Evolutionary conservation across 225 moss, liverwort and hornwort genomes (phyloP).

Genomic region (Polytrichum formosum): DNA sequence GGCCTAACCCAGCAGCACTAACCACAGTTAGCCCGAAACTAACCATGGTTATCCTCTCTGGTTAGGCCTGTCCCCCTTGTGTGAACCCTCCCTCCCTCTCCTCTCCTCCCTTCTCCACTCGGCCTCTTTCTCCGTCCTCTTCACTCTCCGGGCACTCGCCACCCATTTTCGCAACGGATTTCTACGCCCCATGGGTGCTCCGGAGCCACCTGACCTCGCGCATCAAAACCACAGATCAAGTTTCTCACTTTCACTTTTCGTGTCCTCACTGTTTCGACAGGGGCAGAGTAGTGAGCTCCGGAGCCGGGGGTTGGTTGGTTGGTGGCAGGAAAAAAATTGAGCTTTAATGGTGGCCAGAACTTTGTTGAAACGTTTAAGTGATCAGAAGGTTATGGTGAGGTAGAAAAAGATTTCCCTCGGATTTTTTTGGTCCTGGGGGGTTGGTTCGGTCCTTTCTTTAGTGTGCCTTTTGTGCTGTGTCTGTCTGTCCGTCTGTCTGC

Average conservation of each 20-base stretch:
- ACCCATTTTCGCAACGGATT: slow-evolving; percentile 29
- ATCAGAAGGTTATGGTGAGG: too few species aligned
- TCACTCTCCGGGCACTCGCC: not conserved
- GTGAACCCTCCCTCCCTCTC: slow-evolving; percentile 11
- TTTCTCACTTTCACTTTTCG: not conserved
- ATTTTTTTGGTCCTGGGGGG: too few species aligned
- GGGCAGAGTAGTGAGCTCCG: not conserved
- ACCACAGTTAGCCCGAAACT: not conserved
- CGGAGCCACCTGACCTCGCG: not conserved
- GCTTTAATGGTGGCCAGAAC: too few species aligned
- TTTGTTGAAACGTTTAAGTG: too few species aligned
- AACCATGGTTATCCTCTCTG: slow-evolving; percentile 4
- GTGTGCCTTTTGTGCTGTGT: too few species aligned
- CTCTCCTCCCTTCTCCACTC: not conserved
- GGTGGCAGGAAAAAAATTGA: not conserved
- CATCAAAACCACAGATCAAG: not conserved
- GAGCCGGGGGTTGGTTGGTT: not conserved
- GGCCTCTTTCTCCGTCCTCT: not conserved
- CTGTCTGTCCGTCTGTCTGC: too few species aligned
- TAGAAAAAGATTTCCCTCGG: too few species aligned
- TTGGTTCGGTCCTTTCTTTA: too few species aligned
- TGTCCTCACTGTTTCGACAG: not conserved
- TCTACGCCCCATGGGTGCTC: not conserved
- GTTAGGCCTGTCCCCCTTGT: slow-evolving; percentile 32
- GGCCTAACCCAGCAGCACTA: not conserved